Conservation (phyloP, 2,329 filamentous ascomycete species). For the Rugonectria rugulosa region DNA sequence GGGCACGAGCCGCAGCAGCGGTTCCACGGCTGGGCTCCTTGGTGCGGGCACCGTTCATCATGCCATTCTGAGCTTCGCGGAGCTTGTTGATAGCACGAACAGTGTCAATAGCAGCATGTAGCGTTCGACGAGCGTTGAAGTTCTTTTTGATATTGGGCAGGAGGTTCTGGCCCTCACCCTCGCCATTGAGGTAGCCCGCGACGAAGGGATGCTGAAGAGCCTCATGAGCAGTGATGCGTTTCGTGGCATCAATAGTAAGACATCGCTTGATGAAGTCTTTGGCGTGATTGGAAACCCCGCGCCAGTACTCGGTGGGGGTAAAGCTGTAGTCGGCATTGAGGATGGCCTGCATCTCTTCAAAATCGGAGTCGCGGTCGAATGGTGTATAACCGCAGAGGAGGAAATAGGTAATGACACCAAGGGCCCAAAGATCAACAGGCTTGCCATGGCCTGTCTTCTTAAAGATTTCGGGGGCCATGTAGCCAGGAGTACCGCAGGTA, state of each 20-base stretch:
- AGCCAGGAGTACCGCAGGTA: slow-evolving; percentile 95
- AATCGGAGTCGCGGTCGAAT: slow-evolving; percentile 95
- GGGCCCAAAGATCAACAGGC: slow-evolving; percentile 97
- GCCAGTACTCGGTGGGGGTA: slow-evolving; percentile 95
- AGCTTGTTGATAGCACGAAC: slow-evolving; percentile 76
- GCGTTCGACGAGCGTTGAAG: slow-evolving; percentile 73
- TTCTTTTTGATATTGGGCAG: slow-evolving; percentile 77
- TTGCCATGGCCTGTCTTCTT: slow-evolving; percentile 98
- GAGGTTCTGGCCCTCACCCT: slow-evolving; percentile 65
- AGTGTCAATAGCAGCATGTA: slow-evolving; percentile 75
- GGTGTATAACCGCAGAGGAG: slow-evolving; percentile 97
- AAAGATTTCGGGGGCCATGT: slow-evolving; percentile 99
- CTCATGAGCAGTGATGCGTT: slow-evolving; percentile 90
- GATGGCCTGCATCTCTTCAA: slow-evolving; percentile 99
- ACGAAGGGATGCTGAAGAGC: slow-evolving; percentile 73
- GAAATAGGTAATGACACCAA: slow-evolving; percentile 99
- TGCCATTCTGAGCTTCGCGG: slow-evolving; percentile 65
- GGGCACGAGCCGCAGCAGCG: slow-evolving; percentile 18
- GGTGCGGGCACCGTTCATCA: slow-evolving; percentile 68
- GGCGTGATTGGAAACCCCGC: slow-evolving; percentile 83
- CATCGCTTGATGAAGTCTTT: slow-evolving; percentile 94
- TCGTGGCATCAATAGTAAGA: slow-evolving; percentile 85
- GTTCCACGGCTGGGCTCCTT: slow-evolving; percentile 55
- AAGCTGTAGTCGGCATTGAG: slow-evolving; percentile 96
- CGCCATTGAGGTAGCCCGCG: slow-evolving; percentile 57